These are phyloP conservation scores for Alternaria brassicicola DNA, from an alignment of 2,329 filamentous ascomycete species.

Conservation along the genomic window DNA sequence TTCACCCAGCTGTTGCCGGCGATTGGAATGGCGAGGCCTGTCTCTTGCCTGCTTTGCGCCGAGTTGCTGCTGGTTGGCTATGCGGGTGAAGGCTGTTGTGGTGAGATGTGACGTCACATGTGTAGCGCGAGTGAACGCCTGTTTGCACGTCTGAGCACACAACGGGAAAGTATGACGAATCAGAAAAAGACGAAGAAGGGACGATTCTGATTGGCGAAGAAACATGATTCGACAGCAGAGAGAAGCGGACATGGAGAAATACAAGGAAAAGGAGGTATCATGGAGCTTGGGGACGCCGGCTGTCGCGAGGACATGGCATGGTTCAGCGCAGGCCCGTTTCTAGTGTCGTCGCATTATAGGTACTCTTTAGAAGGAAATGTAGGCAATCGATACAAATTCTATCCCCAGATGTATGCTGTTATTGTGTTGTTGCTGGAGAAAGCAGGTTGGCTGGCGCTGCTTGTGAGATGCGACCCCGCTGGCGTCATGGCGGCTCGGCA, in stretches of 20 bases:
- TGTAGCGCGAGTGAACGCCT: constrained; percentile 12
- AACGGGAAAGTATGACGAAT: not conserved
- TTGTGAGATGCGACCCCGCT: constrained; percentile 1
- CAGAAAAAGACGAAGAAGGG: not conserved
- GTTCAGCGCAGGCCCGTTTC: not conserved
- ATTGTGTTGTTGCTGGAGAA: not conserved
- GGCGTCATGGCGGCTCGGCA: constrained; percentile 20
- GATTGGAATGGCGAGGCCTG: constrained; percentile 2
- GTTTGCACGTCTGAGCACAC: not conserved
- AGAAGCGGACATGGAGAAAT: not conserved
- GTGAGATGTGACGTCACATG: constrained; percentile 29
- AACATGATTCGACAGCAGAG: not conserved
- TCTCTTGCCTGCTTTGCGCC: not conserved
- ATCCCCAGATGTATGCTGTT: not conserved
- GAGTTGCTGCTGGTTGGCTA: constrained; percentile 27
- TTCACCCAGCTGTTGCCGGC: constrained; percentile 12
- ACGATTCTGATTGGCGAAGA: not conserved
- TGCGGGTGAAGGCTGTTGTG: constrained; percentile 17
- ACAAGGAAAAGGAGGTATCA: not conserved
- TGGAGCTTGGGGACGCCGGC: not conserved
- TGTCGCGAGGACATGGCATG: not conserved
- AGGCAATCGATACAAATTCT: not conserved
- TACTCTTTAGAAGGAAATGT: not conserved
- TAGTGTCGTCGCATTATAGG: not conserved
- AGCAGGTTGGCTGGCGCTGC: not conserved